Conservation (phyloP, 306 rosid genomes). For the Urtica urens region DNA sequence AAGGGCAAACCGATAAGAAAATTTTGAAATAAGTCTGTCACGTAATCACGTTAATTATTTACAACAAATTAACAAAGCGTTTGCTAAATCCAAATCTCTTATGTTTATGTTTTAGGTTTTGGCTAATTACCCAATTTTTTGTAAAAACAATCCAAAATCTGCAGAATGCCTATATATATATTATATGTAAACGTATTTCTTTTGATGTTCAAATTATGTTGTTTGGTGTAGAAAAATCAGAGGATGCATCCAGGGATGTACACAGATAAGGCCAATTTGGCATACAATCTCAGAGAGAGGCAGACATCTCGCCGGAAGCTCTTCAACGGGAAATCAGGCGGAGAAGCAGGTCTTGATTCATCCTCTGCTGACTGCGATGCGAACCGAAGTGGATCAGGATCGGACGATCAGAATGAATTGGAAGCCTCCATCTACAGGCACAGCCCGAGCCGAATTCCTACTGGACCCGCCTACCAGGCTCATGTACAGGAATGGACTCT, state of each 20-base stretch:
- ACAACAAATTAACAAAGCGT: no score
- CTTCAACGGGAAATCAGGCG: conserved; percentile 12
- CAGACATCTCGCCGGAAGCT: conserved; percentile 21
- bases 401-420: conserved; percentile 14
- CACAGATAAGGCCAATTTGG: conserved; percentile 34
- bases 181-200: no score
- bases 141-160: not conserved
- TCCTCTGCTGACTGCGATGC: conserved; percentile 17
- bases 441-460: conserved; percentile 11
- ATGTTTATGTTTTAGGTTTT: no score
- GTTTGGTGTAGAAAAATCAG: conserved; percentile 39
- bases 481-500: conserved; percentile 53
- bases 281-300: conserved; percentile 64
- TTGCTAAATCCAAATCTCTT: no score
- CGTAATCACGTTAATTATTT: no score
- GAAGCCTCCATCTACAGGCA: conserved; percentile 13
- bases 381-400: conserved; percentile 11
- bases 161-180: conserved; percentile 2
- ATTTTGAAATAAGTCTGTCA: no score
- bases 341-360: conserved; percentile 24
- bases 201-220: conserved; percentile 18
- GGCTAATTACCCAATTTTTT: no score
- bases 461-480: conserved; percentile 50
- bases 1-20: no score
- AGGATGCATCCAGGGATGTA: conserved; percentile 71